Evolutionary conservation across 371 early-diverging fungal genomes (phyloP), one percentile per base, ranked within the genome.

Genomic region (Blakeslea trispora): DNA sequence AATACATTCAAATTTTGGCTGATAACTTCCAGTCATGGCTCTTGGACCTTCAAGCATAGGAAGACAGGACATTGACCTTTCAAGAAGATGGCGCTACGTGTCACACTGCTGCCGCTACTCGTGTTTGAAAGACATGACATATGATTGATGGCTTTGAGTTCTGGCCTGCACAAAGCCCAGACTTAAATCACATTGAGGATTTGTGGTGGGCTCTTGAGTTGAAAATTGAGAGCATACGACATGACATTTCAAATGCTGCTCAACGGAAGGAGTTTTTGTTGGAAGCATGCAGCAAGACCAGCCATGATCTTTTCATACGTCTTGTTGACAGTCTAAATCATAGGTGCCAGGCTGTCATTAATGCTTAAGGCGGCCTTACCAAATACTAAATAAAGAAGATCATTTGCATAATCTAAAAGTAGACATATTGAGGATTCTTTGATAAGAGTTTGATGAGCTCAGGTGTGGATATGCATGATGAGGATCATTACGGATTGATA

Each of bases 131-230:
- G 22, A 22, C 28, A 28, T 28, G 28, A 18, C 22, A 44, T 44
- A 21, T 21, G 18, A 44, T 44, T 5, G 6, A 11, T 8, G 44
- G 44, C 5, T 44, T 2, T 44, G 44, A 11, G 13, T 44, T 17
- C 44, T 22, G 11, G 37, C 37, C 37, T 37, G 2, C 37, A 13
- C 3, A 37, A 37, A 37, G 14, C 7, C 28, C 28, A 9, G 22
- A 44, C n/a, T 22, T 44, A 44, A 44, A 44, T 22, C 44, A 6
- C 13, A 44, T 44, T 44, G 44, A 44, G 18, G 13, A 44, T 17
- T 22, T 44, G 18, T 44, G 44, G 44, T 44, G 44, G 44, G 17
- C 44, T 22, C 44, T 44, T 22, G 44, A 44, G 18, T 14, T 14
- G 18, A 37, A 11, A 11, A 37, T 37, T 10, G 11, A 37, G 37